Conservation (phyloP, 2,329 filamentous ascomycete species). For the Celoporthe dispersa region DNA sequence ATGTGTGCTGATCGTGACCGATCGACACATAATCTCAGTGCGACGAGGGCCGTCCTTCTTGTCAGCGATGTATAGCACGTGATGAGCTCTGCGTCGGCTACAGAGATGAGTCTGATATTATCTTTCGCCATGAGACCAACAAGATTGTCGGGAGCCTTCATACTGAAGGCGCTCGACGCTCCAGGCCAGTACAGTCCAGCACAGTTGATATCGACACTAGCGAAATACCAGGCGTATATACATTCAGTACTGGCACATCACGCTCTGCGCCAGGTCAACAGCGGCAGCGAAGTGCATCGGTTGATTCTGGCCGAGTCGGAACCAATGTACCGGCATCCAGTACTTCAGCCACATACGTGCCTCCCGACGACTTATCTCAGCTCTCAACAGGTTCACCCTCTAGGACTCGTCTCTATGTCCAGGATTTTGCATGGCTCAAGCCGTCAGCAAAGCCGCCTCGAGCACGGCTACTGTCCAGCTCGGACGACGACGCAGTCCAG, state of each 20-base stretch:
- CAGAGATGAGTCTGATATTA: conserved; percentile 42
- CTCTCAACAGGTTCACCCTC: neutral
- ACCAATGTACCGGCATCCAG: neutral
- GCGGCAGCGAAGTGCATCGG: conserved; percentile 6
- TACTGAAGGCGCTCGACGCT: neutral
- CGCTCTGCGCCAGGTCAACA: neutral
- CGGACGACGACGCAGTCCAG: conserved; percentile 38
- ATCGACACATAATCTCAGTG: conserved; percentile 31
- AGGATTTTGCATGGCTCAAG: conserved; percentile 35
- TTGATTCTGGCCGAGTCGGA: neutral
- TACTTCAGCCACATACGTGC: neutral
- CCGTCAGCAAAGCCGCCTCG: neutral
- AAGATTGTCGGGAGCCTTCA: conserved; percentile 34
- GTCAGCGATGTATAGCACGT: conserved; percentile 43
- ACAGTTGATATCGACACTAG: neutral
- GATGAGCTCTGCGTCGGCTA: conserved; percentile 45
- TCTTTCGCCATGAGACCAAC: conserved; percentile 43
- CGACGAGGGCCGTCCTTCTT: conserved; percentile 42
- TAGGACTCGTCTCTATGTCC: neutral
- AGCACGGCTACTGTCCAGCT: neutral
- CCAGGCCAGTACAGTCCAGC: neutral
- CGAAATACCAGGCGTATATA: no score
- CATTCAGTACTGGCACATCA: neutral
- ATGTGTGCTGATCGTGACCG: neutral
- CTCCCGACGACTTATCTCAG: neutral